A percentile compares a stretch with the other conserved stretches of the same genome.
Conservation (phyloP, 495 filamentous ascomycete species). For the Entonaema liquescens region DNA sequence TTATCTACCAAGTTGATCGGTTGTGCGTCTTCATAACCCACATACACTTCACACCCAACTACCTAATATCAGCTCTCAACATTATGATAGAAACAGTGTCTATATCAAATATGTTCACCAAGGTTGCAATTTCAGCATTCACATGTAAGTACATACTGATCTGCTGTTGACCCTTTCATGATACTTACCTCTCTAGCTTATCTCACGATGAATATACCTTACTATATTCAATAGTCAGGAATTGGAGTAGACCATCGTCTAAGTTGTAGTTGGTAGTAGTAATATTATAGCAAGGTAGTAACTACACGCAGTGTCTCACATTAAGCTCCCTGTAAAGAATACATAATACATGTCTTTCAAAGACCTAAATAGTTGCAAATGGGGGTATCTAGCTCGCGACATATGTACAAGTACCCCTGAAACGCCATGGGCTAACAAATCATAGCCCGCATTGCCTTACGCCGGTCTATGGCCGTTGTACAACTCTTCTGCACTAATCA, state of each 20-base stretch:
- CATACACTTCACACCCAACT: neutral
- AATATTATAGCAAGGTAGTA: slow-evolving; percentile 1
- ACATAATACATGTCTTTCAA: neutral
- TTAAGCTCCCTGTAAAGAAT: neutral
- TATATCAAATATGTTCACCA: too few relatives aligned
- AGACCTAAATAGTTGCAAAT: neutral
- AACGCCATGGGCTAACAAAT: neutral
- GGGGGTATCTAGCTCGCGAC: neutral
- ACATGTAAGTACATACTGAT: neutral
- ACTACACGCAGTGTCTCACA: neutral
- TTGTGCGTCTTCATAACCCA: neutral
- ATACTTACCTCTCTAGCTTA: neutral
- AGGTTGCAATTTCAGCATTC: neutral
- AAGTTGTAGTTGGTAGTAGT: neutral
- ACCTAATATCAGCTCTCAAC: neutral
- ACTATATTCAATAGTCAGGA: neutral
- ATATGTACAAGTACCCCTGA: neutral
- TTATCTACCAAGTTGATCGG: neutral
- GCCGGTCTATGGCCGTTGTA: neutral
- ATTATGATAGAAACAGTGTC: too few relatives aligned
- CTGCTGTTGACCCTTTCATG: neutral
- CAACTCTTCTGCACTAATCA: neutral
- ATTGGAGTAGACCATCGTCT: neutral
- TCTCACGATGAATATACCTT: neutral
- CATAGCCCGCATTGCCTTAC: neutral